Conservation (phyloP, 495 filamentous ascomycete genomes). For the Tricharina praecox region DNA sequence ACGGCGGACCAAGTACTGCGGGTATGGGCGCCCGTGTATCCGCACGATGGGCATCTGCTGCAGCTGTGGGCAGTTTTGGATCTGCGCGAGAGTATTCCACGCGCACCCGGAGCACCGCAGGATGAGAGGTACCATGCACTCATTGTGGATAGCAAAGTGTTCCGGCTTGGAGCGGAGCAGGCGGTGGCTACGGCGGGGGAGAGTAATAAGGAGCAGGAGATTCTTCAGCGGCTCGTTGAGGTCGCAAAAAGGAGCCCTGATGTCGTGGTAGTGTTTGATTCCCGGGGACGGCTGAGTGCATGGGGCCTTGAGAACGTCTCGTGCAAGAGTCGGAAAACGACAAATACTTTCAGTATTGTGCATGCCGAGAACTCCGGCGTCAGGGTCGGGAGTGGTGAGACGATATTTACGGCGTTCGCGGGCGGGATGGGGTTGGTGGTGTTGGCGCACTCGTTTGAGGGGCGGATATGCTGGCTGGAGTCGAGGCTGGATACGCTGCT, state of each 20-base stretch:
- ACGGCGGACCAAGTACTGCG: slow-evolving; percentile 70
- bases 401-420: slow-evolving; percentile 59
- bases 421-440: slow-evolving; percentile 44
- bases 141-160: slow-evolving; percentile 68
- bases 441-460: slow-evolving; percentile 77
- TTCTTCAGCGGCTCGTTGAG: slow-evolving; percentile 69
- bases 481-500: slow-evolving; percentile 64
- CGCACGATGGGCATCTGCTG: slow-evolving; percentile 51
- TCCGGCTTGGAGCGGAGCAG: slow-evolving; percentile 56
- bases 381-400: slow-evolving; percentile 36
- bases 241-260: slow-evolving; percentile 76
- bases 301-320: slow-evolving; percentile 90
- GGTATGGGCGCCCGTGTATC: slow-evolving; percentile 66
- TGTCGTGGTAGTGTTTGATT: slow-evolving; percentile 71
- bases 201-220: slow-evolving; percentile 46
- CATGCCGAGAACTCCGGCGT: slow-evolving; percentile 43
- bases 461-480: slow-evolving; percentile 64
- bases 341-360: slow-evolving; percentile 73
- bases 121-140: slow-evolving; percentile 43
- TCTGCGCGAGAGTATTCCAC: slow-evolving; percentile 49
- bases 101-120: not conserved
- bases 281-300: slow-evolving; percentile 71
- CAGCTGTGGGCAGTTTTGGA: slow-evolving; percentile 74
- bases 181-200: slow-evolving; percentile 44
- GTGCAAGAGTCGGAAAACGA: slow-evolving; percentile 46